Base-by-base conservation (phyloP, 2,329 filamentous ascomycete species). In the Paecilomyces dactylethromorphus region DNA sequence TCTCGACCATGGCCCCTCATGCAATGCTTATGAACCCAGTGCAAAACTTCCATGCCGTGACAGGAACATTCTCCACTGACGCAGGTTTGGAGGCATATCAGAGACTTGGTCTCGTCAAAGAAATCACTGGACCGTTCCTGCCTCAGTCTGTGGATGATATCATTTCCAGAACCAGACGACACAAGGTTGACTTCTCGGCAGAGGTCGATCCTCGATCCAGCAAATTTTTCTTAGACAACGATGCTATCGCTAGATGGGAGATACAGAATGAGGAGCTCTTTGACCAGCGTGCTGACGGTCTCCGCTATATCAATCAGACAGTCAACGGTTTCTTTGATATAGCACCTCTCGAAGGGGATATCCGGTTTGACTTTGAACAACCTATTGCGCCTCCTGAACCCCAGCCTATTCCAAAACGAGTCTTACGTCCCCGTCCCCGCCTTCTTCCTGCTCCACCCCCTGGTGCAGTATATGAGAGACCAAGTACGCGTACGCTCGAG, bases 51-150 rank as follows among this genome's bases (percentile, higher is more conserved):
- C 69, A 79, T 59, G 31, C 64, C 8, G 59, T 62, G 3, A 77
- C 66, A 32, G 78, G 79, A 3, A 81, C 79, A 0, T 81, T 81
- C 63, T 76, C 74, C 2, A 81, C 79, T 0, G 68, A 75, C n/a
- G 71, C 71, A 56, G 64, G 64, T 24, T 54, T 67, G n/a, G 58
- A 62, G 59, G 59, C 62, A 32, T 39, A 59, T 32, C 56, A 54
- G 32, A 62, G 53, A 33, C 51, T 56, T 35, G 39, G n/a, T 49
- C 29, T 39, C 24, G 33, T 56, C 11, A 45, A 31, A 13, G 55
- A 26, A 39, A 64, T 55, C 57, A 55, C 18, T 21, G 31, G 29
- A 29, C 49, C 53, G 21, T 59, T 57, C 11, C 22, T 69, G n/a
- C 62, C 65, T n/a, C 56, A 66, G 22, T 68, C 68, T 8, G 62